phyloP scores from a whole-genome alignment of 2,329 filamentous ascomycete genomes.

The Aulographum hederae region DNA sequence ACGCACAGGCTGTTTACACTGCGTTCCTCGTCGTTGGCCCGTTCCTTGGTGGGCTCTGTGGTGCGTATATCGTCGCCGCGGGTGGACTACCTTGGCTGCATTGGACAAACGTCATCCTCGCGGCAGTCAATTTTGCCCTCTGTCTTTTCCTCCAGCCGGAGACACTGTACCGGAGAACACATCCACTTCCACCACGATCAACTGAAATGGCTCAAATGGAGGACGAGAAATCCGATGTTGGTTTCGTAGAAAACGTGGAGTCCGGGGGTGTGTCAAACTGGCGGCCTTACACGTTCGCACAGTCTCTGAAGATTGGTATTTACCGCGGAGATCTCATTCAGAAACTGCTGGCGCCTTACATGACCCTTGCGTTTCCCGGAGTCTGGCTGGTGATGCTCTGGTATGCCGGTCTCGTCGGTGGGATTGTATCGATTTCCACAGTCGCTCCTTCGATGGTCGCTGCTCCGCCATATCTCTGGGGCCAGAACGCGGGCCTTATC shows the following conservation, averaged over 20 bases:
- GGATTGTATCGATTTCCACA: slow-evolving; percentile 19
- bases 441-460: slow-evolving; percentile 19
- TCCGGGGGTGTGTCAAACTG: too few species aligned
- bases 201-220: slow-evolving; percentile 6
- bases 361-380: slow-evolving; percentile 19
- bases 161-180: slow-evolving; percentile 19
- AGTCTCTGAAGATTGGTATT: slow-evolving; percentile 17
- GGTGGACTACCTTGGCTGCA: slow-evolving; percentile 20
- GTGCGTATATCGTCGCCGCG: slow-evolving; percentile 20
- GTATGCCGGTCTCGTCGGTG: slow-evolving; percentile 23
- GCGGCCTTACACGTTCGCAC: slow-evolving; percentile 14
- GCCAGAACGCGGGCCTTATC: slow-evolving; percentile 18
- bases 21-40: slow-evolving; percentile 20
- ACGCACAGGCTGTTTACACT: slow-evolving; percentile 20
- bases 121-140: slow-evolving; percentile 13
- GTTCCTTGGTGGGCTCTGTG: slow-evolving; percentile 18
- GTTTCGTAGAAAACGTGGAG: slow-evolving; percentile 9
- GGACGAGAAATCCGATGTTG: slow-evolving; percentile 7
- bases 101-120: slow-evolving; percentile 21
- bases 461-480: slow-evolving; percentile 23
- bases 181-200: slow-evolving; percentile 5
- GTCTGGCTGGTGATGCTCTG: slow-evolving; percentile 23
- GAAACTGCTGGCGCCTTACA: slow-evolving; percentile 19
- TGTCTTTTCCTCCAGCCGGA: slow-evolving; percentile 21
- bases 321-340: slow-evolving; percentile 15